phyloP scores from a whole-genome alignment of 805 yeast genomes.

The Candida incommunis region DNA sequence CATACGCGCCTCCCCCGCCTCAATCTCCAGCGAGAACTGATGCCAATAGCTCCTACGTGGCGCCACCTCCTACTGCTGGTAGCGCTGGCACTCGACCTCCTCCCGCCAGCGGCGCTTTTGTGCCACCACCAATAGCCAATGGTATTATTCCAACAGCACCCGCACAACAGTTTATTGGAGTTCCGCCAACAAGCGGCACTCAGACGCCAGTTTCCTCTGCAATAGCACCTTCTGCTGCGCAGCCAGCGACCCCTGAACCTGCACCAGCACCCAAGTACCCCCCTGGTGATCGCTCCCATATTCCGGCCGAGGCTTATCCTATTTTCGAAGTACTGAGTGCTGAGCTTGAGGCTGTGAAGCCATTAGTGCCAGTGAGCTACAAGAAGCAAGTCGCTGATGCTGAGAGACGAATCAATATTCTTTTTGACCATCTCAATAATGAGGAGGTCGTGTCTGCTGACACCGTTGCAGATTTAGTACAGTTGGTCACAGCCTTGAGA shows the following conservation, averaged over 20 bases:
- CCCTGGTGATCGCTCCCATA: constrained; percentile 54
- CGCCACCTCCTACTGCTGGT: constrained; percentile 10
- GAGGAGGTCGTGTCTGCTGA: constrained; percentile 47
- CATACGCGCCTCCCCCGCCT: constrained; percentile 30
- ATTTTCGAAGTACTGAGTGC: constrained; percentile 42
- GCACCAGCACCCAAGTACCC: constrained; percentile 28
- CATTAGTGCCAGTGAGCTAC: constrained; percentile 61
- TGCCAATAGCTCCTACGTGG: constrained; percentile 13
- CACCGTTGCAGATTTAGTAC: constrained; percentile 38
- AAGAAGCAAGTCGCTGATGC: constrained; percentile 64
- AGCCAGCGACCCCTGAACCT: constrained; percentile 7
- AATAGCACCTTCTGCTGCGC: constrained; percentile 9
- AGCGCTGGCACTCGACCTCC: constrained; percentile 5
- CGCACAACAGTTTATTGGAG: neutral
- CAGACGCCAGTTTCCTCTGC: constrained; percentile 4
- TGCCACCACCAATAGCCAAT: constrained; percentile 5
- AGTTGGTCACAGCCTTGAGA: constrained; percentile 36
- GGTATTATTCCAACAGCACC: neutral
- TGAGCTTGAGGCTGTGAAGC: constrained; percentile 49
- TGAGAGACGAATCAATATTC: constrained; percentile 61
- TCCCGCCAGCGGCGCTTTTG: constrained; percentile 10
- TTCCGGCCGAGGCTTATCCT: constrained; percentile 42
- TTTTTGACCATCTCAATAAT: constrained; percentile 67
- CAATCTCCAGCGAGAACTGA: constrained; percentile 8
- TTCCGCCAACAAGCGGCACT: constrained; percentile 5